A percentile compares a stretch with the other conserved stretches of the same genome.
Evolutionary conservation across 2,329 filamentous ascomycete genomes (phyloP).

Genomic region (Venturia asperata): DNA sequence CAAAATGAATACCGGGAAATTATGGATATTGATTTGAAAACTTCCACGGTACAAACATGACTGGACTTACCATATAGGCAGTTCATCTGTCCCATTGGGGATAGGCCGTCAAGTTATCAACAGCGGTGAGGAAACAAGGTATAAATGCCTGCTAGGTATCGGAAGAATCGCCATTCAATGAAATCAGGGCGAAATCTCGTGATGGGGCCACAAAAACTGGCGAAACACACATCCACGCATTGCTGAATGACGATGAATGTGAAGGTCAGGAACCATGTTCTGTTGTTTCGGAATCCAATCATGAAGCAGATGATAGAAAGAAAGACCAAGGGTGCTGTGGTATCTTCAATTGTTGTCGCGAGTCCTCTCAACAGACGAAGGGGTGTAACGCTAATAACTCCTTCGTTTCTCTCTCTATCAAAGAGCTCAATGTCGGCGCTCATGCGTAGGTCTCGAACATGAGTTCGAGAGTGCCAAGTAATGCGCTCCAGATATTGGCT

Average conservation of each 20-base stretch:
- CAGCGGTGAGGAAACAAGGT: slow-evolving; percentile 70
- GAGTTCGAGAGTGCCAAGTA: slow-evolving; percentile 71
- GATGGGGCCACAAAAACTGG: slow-evolving; percentile 58
- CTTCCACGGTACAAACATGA: no score
- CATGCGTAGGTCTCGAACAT: slow-evolving; percentile 70
- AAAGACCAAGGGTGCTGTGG: slow-evolving; percentile 65
- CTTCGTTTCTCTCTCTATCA: slow-evolving; percentile 67
- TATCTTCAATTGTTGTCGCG: slow-evolving; percentile 62
- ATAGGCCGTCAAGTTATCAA: slow-evolving; percentile 65
- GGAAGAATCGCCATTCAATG: slow-evolving; percentile 62
- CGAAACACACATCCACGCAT: slow-evolving; percentile 66
- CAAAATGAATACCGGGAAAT: no score
- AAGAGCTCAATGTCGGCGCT: slow-evolving; percentile 69
- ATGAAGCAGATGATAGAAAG: slow-evolving; percentile 71
- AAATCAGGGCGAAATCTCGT: slow-evolving; percentile 62
- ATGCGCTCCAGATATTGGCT: slow-evolving; percentile 49
- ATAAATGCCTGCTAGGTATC: slow-evolving; percentile 69
- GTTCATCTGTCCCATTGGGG: slow-evolving; percentile 51
- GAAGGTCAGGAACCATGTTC: slow-evolving; percentile 62
- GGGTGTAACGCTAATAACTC: slow-evolving; percentile 60
- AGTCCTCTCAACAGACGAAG: slow-evolving; percentile 62
- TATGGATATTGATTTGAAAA: no score
- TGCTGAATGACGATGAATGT: slow-evolving; percentile 61
- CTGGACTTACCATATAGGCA: slow-evolving; percentile 41
- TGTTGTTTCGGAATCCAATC: slow-evolving; percentile 61